Conservation (phyloP, 2,329 filamentous ascomycete species). For the Fusarium begoniae region DNA sequence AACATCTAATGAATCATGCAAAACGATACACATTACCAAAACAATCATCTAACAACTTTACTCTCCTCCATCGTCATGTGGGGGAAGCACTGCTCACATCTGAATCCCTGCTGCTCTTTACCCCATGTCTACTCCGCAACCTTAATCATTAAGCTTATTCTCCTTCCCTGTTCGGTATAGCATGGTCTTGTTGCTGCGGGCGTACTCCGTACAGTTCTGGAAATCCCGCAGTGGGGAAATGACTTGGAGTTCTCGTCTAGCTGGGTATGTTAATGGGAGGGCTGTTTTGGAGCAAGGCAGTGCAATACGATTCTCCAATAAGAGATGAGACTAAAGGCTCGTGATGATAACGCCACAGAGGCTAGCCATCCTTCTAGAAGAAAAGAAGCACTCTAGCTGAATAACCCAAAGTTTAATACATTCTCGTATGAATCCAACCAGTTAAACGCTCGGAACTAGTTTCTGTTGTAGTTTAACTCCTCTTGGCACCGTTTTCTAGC, state of each 20-base stretch:
- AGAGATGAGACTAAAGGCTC: neutral
- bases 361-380: constrained; percentile 6
- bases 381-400: neutral
- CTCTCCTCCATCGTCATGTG: neutral
- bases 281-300: neutral
- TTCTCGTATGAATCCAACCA: neutral
- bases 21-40: neutral
- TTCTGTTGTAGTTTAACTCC: neutral
- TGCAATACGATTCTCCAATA: neutral
- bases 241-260: neutral
- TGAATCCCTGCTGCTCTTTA: neutral
- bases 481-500: constrained; percentile 19
- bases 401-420: neutral
- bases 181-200: neutral
- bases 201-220: constrained; percentile 9
- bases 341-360: neutral
- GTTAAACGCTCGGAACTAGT: neutral
- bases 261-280: neutral
- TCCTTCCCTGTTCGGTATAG: constrained; percentile 21
- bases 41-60: neutral
- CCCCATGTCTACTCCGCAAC: constrained; percentile 17
- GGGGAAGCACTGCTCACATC: neutral
- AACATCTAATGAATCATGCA: neutral
- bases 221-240: constrained; percentile 16
- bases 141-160: constrained; percentile 28